Conservation (phyloP, 2,329 filamentous ascomycete species). For the Aspergillus aculeatus region DNA sequence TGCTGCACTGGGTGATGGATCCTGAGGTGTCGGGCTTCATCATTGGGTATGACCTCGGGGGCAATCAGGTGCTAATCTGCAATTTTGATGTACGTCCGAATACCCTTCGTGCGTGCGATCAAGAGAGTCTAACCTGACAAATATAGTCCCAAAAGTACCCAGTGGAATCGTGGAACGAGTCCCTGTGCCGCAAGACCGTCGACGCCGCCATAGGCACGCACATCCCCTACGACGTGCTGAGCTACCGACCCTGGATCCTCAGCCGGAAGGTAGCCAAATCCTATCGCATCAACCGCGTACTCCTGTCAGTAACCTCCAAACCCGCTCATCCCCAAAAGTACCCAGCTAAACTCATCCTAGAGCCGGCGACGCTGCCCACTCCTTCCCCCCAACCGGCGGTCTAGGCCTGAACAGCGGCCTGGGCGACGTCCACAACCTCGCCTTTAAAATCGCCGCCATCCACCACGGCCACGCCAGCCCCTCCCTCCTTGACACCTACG, state of each 20-base stretch:
- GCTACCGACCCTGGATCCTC: constrained; percentile 44
- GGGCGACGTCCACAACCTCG: constrained; percentile 53
- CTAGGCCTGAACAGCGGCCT: constrained; percentile 57
- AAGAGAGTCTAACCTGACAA: not conserved
- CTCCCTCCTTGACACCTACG: constrained; percentile 38
- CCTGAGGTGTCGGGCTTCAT: constrained; percentile 46
- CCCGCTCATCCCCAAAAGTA: not conserved
- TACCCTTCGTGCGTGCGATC: not conserved
- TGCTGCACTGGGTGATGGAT: constrained; percentile 49
- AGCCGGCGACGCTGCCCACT: constrained; percentile 57
- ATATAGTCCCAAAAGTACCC: constrained; percentile 35
- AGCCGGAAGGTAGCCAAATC: constrained; percentile 43
- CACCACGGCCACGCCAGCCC: constrained; percentile 30
- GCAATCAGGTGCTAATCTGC: constrained; percentile 46
- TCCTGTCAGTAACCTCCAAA: constrained; percentile 32
- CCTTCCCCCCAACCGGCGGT: constrained; percentile 53
- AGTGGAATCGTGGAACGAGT: constrained; percentile 37
- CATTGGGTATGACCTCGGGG: constrained; percentile 44
- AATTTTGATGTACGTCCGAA: constrained; percentile 43
- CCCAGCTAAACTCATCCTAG: constrained; percentile 7
- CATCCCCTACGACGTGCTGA: constrained; percentile 40
- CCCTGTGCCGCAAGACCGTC: constrained; percentile 33
- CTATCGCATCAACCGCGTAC: constrained; percentile 38
- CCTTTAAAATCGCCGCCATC: constrained; percentile 41
- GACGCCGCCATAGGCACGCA: constrained; percentile 26